phyloP scores from a whole-genome alignment of 2,329 filamentous ascomycete genomes.

The Metarhizium guizhouense region DNA sequence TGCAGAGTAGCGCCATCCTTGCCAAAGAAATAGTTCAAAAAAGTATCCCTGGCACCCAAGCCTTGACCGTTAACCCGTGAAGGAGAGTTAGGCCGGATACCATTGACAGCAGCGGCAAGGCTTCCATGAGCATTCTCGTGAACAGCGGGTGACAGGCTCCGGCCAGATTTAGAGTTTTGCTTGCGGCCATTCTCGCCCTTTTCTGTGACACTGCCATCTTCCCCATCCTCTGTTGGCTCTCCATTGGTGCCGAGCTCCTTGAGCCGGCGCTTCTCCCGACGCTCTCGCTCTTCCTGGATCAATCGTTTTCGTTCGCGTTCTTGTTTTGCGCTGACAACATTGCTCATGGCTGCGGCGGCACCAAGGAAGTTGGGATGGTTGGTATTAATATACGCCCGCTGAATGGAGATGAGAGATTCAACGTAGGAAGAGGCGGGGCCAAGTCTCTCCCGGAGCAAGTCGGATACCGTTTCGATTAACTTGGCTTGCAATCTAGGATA shows the following conservation, averaged over 20 bases:
- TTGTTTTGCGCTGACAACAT: slow-evolving; percentile 89
- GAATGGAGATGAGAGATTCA: slow-evolving; percentile 93
- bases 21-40: slow-evolving; percentile 97
- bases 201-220: slow-evolving; percentile 36
- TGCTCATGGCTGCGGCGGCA: slow-evolving; percentile 93
- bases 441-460: slow-evolving; percentile 83
- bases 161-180: slow-evolving; percentile 33
- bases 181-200: slow-evolving; percentile 40
- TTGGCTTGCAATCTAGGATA: slow-evolving; percentile 93
- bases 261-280: slow-evolving; percentile 70
- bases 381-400: slow-evolving; percentile 97
- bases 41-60: slow-evolving; percentile 69
- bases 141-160: slow-evolving; percentile 78
- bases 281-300: slow-evolving; percentile 75
- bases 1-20: slow-evolving; percentile 63
- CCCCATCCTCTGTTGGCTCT: slow-evolving; percentile 60
- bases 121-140: slow-evolving; percentile 55
- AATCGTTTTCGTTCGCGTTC: slow-evolving; percentile 80
- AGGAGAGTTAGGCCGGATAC: slow-evolving; percentile 29
- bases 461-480: slow-evolving; percentile 95
- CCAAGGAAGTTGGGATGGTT: slow-evolving; percentile 98
- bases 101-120: slow-evolving; percentile 60
- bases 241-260: slow-evolving; percentile 84
- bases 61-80: slow-evolving; percentile 51
- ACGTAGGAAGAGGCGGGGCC: slow-evolving; percentile 87